phyloP scores from a whole-genome alignment of 2,329 filamentous ascomycete species.

The Laburnicola sp. region DNA sequence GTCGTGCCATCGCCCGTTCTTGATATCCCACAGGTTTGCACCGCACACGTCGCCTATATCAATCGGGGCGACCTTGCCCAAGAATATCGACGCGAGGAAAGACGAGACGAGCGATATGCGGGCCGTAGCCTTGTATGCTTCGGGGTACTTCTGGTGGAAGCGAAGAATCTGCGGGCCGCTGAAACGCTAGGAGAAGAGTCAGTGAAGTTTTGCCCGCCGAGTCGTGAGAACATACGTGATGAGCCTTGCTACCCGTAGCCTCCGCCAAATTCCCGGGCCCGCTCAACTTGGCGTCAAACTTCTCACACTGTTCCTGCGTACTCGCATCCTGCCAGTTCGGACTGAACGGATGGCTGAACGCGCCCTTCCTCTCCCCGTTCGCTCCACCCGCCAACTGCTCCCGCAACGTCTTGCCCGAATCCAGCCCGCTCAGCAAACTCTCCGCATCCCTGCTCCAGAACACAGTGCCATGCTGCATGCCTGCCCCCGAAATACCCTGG shows the following conservation, averaged over 20 bases:
- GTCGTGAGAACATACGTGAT: conserved; percentile 69
- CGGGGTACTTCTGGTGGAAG: conserved; percentile 77
- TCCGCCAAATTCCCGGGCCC: conserved; percentile 69
- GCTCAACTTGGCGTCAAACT: conserved; percentile 76
- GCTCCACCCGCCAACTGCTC: conserved; percentile 64
- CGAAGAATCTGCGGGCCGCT: conserved; percentile 96
- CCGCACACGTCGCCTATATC: conserved; percentile 95
- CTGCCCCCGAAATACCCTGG: conserved; percentile 82
- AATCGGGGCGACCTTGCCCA: conserved; percentile 82
- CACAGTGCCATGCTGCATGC: conserved; percentile 97
- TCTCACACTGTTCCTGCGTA: conserved; percentile 87
- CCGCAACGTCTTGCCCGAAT: conserved; percentile 64
- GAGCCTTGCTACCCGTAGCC: conserved; percentile 86
- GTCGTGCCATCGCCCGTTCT: conserved; percentile 71
- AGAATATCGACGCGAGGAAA: conserved; percentile 87
- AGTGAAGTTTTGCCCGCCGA: neutral
- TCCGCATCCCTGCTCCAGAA: conserved; percentile 82
- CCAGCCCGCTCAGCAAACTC: conserved; percentile 62
- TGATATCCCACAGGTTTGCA: conserved; percentile 95
- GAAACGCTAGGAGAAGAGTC: conserved; percentile 68
- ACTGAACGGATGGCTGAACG: conserved; percentile 82
- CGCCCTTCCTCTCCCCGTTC: conserved; percentile 51
- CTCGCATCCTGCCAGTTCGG: conserved; percentile 99
- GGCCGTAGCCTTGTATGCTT: conserved; percentile 76
- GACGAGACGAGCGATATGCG: conserved; percentile 94